phyloP scores from a whole-genome alignment of 192 early-diverging fungal genomes.

The Coemansia sp. region DNA sequence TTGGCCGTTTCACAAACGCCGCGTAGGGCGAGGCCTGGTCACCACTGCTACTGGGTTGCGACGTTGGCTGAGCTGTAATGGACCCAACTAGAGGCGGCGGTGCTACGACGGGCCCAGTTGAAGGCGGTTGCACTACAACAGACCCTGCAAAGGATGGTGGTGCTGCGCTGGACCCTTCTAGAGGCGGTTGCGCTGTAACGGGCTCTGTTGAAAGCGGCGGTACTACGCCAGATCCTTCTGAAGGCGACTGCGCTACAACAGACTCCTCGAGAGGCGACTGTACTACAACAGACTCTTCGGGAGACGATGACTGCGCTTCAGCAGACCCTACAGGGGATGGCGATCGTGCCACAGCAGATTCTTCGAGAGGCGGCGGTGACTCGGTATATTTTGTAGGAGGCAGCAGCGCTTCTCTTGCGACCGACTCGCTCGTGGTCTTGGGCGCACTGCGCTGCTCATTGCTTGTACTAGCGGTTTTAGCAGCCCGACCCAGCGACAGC shows the following conservation, averaged over 20 bases:
- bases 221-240: background rate
- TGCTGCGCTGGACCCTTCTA: background rate
- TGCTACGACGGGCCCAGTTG: background rate
- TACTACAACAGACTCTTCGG: background rate
- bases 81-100: background rate
- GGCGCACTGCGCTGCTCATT: background rate
- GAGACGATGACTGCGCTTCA: background rate
- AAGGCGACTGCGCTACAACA: background rate
- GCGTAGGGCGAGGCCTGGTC: constrained; percentile 8
- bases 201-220: background rate
- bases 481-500: background rate
- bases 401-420: background rate
- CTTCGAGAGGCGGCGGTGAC: background rate
- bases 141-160: background rate
- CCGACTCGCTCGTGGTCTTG: background rate
- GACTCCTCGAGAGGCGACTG: too few species aligned
- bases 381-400: background rate
- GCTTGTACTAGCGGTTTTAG: background rate
- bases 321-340: too few species aligned
- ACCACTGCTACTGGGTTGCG: background rate
- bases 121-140: background rate
- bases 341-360: background rate
- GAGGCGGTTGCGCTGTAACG: background rate
- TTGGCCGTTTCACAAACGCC: constrained; percentile 21
- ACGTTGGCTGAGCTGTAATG: background rate